These are phyloP conservation scores for Paramecium sonneborni DNA, from an alignment of 73 alveolate genomes.

Conservation along the genomic window DNA sequence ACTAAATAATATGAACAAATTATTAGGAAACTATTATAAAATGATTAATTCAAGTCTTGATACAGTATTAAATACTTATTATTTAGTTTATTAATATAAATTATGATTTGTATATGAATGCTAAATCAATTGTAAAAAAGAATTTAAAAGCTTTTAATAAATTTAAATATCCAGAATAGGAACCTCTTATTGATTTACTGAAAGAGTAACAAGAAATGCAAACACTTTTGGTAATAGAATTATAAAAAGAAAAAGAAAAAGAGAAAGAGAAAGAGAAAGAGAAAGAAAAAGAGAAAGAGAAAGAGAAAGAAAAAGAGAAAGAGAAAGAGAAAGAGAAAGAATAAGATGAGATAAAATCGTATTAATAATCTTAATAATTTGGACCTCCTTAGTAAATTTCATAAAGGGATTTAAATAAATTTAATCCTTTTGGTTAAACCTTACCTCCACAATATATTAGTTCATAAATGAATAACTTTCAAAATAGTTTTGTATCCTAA, in stretches of 20 bases:
- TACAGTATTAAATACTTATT: background rate
- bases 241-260: background rate
- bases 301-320: background rate
- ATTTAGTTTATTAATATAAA: background rate
- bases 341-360: no score
- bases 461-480: background rate
- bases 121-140: background rate
- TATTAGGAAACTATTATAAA: background rate
- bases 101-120: background rate
- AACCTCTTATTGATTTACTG: background rate
- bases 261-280: background rate
- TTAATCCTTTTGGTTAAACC: background rate
- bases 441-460: background rate
- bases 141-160: background rate
- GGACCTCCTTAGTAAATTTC: background rate
- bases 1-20: background rate
- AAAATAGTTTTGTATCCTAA: background rate
- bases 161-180: slow-evolving; percentile 4
- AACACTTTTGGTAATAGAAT: background rate
- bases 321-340: no score
- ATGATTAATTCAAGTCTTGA: background rate
- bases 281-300: background rate
- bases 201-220: background rate
- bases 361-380: background rate
- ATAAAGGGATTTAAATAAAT: background rate